Conservation (phyloP, 1,284 basidiomycete genomes). For the Inonotus obliquus region DNA sequence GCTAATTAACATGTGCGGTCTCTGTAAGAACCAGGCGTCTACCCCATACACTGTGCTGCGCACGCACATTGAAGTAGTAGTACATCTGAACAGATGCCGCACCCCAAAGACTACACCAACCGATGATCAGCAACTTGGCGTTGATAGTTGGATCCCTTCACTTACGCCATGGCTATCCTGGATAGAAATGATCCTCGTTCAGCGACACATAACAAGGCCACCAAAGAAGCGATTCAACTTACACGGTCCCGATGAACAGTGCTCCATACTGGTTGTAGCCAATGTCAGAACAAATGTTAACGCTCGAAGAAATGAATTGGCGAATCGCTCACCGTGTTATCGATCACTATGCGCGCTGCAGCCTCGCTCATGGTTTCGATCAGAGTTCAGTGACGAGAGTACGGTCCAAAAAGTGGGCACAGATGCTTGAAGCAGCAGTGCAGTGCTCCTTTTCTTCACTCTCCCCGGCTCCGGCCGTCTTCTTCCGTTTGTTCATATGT, state of each 20-base stretch:
- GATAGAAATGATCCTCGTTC: neutral
- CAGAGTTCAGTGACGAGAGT: neutral
- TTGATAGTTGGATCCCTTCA: neutral
- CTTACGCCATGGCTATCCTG: slow-evolving; percentile 1
- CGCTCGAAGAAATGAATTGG: neutral
- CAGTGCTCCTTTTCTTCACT: neutral
- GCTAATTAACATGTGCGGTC: neutral
- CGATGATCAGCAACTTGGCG: neutral
- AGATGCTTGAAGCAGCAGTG: neutral
- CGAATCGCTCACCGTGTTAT: neutral
- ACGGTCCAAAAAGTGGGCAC: neutral
- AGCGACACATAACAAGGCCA: neutral
- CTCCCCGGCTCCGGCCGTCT: neutral
- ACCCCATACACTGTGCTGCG: neutral
- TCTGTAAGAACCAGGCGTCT: neutral
- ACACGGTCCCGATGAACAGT: neutral
- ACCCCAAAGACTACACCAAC: slow-evolving; percentile 11
- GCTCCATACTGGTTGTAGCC: neutral
- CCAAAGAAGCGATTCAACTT: neutral
- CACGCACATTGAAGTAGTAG: slow-evolving; percentile 13
- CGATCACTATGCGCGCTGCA: neutral
- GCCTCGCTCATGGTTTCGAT: neutral
- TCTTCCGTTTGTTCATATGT: neutral
- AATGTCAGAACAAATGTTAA: neutral
- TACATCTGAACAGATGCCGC: slow-evolving; percentile 7